Conservation (phyloP, 163 green algal genomes). For the Scenedesmus sp. region DNA sequence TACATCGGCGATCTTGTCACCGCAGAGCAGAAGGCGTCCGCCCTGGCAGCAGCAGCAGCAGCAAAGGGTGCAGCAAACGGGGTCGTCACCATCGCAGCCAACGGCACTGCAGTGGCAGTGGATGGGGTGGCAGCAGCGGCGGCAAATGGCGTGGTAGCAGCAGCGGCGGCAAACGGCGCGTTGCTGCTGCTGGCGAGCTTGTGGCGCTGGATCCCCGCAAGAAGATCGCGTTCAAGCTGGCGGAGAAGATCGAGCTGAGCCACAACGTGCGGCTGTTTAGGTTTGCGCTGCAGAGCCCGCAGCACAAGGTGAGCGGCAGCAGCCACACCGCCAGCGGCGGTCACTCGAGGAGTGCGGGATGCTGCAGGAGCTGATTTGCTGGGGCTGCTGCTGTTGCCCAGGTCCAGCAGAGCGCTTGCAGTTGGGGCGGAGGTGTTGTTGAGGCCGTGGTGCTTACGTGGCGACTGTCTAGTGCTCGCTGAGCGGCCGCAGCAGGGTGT, state of each 20-base stretch:
- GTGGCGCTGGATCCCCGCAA: conserved; percentile 87
- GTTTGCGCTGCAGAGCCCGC: conserved; percentile 90
- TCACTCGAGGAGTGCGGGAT: too few relatives aligned
- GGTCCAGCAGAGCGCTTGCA: too few relatives aligned
- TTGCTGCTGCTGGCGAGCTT: conserved; percentile 39
- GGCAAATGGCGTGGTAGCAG: neutral
- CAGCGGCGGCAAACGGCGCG: conserved; percentile 4
- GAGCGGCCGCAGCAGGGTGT: too few relatives aligned
- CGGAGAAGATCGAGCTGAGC: conserved; percentile 85
- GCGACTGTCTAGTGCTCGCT: too few relatives aligned
- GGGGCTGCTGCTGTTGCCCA: neutral
- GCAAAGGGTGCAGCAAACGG: conserved; percentile 16
- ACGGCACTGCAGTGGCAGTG: conserved; percentile 32
- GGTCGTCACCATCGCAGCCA: conserved; percentile 17
- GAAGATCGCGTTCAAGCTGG: conserved; percentile 87
- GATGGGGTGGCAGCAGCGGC: conserved; percentile 12
- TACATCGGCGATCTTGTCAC: conserved; percentile 90
- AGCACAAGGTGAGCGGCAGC: conserved; percentile 82
- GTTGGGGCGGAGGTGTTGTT: neutral
- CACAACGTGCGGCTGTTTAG: conserved; percentile 93
- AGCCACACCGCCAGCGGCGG: neutral
- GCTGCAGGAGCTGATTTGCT: neutral
- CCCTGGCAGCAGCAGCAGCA: conserved; percentile 18
- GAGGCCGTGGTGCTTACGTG: too few relatives aligned
- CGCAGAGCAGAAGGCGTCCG: conserved; percentile 46